Conservation (phyloP, 805 yeast genomes). For the Candida maltosa region DNA sequence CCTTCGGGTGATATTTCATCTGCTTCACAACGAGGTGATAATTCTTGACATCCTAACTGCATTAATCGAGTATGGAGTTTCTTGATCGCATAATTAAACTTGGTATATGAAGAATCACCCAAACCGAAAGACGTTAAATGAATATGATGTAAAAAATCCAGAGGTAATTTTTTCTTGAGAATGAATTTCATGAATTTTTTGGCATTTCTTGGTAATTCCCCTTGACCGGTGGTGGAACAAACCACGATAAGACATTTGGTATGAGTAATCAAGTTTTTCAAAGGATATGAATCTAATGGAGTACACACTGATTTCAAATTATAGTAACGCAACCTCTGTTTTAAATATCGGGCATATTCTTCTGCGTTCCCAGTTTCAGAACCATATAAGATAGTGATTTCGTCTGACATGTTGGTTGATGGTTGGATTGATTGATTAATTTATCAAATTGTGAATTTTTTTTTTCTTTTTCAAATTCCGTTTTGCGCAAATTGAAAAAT, state of each 20-base stretch:
- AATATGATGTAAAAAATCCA: constrained; percentile 57
- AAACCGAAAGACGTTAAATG: constrained; percentile 77
- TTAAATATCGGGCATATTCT: constrained; percentile 71
- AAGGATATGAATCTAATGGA: constrained; percentile 59
- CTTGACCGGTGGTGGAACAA: constrained; percentile 94
- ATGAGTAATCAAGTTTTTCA: constrained; percentile 48
- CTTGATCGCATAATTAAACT: constrained; percentile 82
- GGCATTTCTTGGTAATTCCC: constrained; percentile 82
- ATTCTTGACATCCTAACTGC: constrained; percentile 79
- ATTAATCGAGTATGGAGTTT: constrained; percentile 74
- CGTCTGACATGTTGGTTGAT: neutral
- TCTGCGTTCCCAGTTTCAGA: constrained; percentile 92
- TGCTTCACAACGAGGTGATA: constrained; percentile 77
- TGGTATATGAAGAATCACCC: constrained; percentile 90
- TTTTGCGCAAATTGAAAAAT: neutral
- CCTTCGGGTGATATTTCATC: constrained; percentile 84
- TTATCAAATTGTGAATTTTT: neutral
- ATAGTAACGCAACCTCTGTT: constrained; percentile 51
- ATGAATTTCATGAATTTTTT: constrained; percentile 72
- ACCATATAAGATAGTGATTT: constrained; percentile 71
- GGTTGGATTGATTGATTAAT: too few species aligned
- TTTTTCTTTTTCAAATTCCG: neutral
- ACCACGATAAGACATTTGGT: constrained; percentile 50
- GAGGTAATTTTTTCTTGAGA: constrained; percentile 60
- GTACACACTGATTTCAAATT: constrained; percentile 47